These are phyloP conservation scores for Trichoderma erinaceum DNA, from an alignment of 495 filamentous ascomycete genomes.

Conservation along the genomic window DNA sequence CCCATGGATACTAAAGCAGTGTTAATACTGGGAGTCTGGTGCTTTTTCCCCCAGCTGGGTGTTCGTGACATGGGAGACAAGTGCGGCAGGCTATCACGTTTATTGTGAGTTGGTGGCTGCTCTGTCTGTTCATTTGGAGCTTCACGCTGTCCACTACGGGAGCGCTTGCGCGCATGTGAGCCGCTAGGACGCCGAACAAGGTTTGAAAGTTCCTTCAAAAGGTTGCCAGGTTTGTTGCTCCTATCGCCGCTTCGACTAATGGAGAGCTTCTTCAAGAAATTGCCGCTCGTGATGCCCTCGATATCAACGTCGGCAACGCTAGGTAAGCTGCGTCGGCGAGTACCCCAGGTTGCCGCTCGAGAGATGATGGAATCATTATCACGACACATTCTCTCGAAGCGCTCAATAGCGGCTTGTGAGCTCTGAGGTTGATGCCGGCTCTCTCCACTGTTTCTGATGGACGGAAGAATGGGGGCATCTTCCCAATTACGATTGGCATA, in stretches of 20 bases:
- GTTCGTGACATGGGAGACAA: conserved; percentile 48
- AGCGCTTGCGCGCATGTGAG: conserved; percentile 2
- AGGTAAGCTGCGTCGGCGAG: conserved; percentile 54
- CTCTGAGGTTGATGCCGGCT: conserved; percentile 40
- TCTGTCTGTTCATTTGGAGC: neutral
- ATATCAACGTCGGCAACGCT: conserved; percentile 46
- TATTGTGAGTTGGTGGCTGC: conserved; percentile 21
- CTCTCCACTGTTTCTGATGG: conserved; percentile 30
- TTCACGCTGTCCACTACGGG: conserved; percentile 1
- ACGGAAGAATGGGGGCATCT: conserved; percentile 38
- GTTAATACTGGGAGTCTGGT: conserved; percentile 55
- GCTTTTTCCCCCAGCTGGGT: conserved; percentile 53
- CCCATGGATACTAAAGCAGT: conserved; percentile 60
- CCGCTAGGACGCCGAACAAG: conserved; percentile 51
- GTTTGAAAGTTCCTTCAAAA: conserved; percentile 42
- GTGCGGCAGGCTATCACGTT: conserved; percentile 45
- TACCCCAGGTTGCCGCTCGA: conserved; percentile 68
- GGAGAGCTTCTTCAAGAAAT: conserved; percentile 57
- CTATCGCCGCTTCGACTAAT: conserved; percentile 45
- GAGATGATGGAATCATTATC: conserved; percentile 53
- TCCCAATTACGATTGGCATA: conserved; percentile 41
- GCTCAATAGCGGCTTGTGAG: conserved; percentile 47
- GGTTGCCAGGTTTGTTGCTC: conserved; percentile 35
- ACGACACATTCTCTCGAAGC: conserved; percentile 38
- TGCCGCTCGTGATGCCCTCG: conserved; percentile 51